phyloP scores from a whole-genome alignment of 345 rosid genomes.

The Xanthoceras sorbifolium region DNA sequence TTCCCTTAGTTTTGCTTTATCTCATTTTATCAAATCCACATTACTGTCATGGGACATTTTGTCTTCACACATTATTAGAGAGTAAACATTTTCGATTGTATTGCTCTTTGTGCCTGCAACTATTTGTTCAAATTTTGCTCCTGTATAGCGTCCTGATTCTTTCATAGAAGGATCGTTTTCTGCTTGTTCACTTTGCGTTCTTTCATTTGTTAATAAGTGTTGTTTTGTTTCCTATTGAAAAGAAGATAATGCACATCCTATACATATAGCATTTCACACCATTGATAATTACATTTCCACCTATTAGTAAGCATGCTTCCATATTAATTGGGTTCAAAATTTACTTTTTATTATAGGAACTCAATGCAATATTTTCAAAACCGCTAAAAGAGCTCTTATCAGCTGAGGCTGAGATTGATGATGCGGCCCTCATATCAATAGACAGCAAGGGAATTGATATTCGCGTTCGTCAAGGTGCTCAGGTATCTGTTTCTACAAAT shows the following conservation, averaged over 20 bases:
- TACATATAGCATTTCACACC: not conserved
- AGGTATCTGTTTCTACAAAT: slow-evolving; percentile 45
- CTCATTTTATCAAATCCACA: not conserved
- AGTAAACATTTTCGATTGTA: not conserved
- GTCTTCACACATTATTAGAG: not conserved
- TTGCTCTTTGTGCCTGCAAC: not conserved
- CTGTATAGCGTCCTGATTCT: not conserved
- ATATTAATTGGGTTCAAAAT: not conserved
- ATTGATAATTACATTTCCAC: not conserved
- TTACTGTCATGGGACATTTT: not conserved
- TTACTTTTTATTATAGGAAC: slow-evolving; percentile 54
- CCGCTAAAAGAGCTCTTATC: slow-evolving; percentile 71
- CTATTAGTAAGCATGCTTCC: not conserved
- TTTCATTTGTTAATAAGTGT: not conserved
- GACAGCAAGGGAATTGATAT: slow-evolving; percentile 95
- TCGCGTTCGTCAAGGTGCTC: slow-evolving; percentile 95
- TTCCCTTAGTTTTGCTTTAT: not conserved
- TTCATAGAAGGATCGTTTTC: not conserved
- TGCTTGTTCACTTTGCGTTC: not conserved
- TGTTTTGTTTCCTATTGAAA: not conserved
- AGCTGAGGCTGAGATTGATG: slow-evolving; percentile 75
- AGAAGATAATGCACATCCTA: not conserved
- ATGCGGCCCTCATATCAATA: slow-evolving; percentile 91
- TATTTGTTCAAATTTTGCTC: not conserved
- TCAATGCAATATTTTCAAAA: slow-evolving; percentile 80